phyloP scores from a whole-genome alignment of 2,329 filamentous ascomycete species.

The Ceratocystis eucalypticola region DNA sequence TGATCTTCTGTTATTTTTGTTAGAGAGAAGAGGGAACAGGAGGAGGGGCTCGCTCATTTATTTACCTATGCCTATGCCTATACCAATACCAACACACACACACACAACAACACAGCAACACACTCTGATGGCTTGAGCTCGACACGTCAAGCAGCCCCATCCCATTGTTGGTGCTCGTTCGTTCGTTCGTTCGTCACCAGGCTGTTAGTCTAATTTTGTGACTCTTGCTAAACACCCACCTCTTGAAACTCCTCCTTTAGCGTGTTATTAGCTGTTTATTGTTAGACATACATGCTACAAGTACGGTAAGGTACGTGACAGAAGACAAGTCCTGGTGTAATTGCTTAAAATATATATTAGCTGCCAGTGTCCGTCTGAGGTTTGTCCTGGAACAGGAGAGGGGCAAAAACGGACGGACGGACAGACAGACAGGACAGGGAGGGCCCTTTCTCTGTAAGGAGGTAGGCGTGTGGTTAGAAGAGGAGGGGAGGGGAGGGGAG shows the following conservation, averaged over 20 bases:
- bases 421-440: not conserved
- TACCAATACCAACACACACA: not conserved
- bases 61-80: not conserved
- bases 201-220: not conserved
- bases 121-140: not conserved
- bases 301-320: not conserved
- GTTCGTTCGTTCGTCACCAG: no score
- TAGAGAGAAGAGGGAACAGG: not conserved
- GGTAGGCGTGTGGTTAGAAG: not conserved
- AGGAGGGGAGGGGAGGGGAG: no score
- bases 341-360: not conserved
- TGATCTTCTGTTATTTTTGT: not conserved
- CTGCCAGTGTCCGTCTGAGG: not conserved
- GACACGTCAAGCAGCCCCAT: not conserved
- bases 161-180: not conserved
- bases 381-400: not conserved
- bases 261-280: not conserved
- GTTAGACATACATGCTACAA: not conserved
- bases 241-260: not conserved
- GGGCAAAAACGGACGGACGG: not conserved
- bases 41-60: not conserved
- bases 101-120: no score
- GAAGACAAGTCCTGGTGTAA: not conserved
- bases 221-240: not conserved
- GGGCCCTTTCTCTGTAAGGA: not conserved